Conservation (phyloP, 495 filamentous ascomycete species). For the Thermothielavioides terrestris region DNA sequence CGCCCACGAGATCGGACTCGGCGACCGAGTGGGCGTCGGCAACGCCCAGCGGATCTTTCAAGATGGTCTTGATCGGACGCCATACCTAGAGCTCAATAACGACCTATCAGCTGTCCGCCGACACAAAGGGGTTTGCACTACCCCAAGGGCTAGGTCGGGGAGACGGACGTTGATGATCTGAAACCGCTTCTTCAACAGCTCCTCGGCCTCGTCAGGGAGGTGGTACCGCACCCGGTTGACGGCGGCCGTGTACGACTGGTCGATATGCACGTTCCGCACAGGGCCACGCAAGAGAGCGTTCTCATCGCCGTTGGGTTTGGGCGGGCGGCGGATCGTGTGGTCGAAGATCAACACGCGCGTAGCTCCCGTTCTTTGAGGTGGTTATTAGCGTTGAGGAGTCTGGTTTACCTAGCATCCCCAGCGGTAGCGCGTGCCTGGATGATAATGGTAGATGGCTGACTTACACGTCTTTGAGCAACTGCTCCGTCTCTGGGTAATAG, state of each 20-base stretch:
- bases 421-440: too few relatives aligned
- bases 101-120: too few relatives aligned
- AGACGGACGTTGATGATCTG: conserved; percentile 66
- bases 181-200: conserved; percentile 53
- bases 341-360: conserved; percentile 65
- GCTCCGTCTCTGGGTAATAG: conserved; percentile 61
- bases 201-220: conserved; percentile 52
- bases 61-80: conserved; percentile 60
- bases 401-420: too few relatives aligned
- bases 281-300: conserved; percentile 46
- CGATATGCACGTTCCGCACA: conserved; percentile 61
- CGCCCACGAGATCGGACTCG: conserved; percentile 57
- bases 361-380: conserved; percentile 49
- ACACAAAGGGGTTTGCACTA: too few relatives aligned
- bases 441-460: conserved; percentile 12
- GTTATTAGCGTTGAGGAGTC: conserved; percentile 49
- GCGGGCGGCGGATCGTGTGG: conserved; percentile 57
- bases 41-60: conserved; percentile 54
- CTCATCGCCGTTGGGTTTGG: not conserved
- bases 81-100: too few relatives aligned
- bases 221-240: conserved; percentile 50
- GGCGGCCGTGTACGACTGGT: conserved; percentile 57
- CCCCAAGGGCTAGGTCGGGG: too few relatives aligned
- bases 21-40: conserved; percentile 52
- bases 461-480: conserved; percentile 55